Evolutionary conservation across 176 grass and related monocot genomes (phyloP), one percentile per base, ranked within the genome.

Genomic region (Avena atlantica): DNA sequence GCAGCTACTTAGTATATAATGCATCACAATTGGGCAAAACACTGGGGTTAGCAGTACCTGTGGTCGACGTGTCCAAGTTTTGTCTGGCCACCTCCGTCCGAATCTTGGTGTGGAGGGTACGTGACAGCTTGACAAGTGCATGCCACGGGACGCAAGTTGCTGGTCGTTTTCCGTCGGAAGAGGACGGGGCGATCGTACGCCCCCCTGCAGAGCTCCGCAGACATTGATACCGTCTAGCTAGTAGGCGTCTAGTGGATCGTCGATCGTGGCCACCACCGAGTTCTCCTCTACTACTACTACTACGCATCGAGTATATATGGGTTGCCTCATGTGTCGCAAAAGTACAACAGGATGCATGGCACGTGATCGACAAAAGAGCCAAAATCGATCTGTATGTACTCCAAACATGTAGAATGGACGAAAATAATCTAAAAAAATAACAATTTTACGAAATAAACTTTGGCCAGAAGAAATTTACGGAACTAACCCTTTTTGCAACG

Each of bases 51-150:
- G 37, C 0, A 42, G 40, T 42, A 42, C 40, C 8, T 42, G 6
- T 16, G 55, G 80, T 59, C 69, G 88, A 40, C 44, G 2, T 76
- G 59, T 86, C 70, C 83, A 17, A 76, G 17, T 83, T 19, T 75
- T n/a, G 34, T 65, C 44, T 65, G 76, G 58, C 48, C 36, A 58
- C 58, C 87, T 72, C 62, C 10, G 64, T 72, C 62, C 10, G 64
- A 68, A 51, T 25, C 51, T 62, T 51, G 80, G 21, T 42, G 40
- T 42, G 40, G 40, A 42, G 40, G 6, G 40, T 72, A 74, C 76
- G 20, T 66, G 76, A 47, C 88, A 85, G 77, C 60, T 42, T 78
- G 78, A 59, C 70, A 70, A 48, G 58, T 19, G 88, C 83, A 58
- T 80, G 61, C 12, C 50, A 83, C 73, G 40, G 60, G 27, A 17